Base-by-base conservation (phyloP, 495 filamentous ascomycete genomes). In the Penicillium riverlandense region DNA sequence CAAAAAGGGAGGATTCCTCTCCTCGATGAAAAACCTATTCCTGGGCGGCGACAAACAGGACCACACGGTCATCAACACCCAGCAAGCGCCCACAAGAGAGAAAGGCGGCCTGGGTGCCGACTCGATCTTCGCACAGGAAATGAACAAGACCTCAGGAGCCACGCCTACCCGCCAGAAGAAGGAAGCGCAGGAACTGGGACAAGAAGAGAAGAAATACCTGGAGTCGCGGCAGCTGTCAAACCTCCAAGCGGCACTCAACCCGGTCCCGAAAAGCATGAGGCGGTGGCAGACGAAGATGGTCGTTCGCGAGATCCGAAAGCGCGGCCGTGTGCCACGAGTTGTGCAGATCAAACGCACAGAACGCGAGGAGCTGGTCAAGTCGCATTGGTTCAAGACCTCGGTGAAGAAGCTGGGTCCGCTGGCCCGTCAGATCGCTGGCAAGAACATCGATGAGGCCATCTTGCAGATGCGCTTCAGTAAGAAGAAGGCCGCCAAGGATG, bases 381-480 rank as follows among this genome's bases (percentile, higher is more conserved):
- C 79, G 38, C 74, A 80, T 14, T 72, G 71, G 50, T 66, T 95
- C 47, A 82, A 88, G 58, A 95, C 92, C 0, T 84, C 78, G 11
- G 64, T 85, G 40, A 96, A 96, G 80, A 97, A 97, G 72, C 75
- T 98, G 39, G 81, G 79, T 4, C 76, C 81, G 12, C 64, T 98
- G 42, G 86, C 90, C 30, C 76, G 81, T 28, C 92, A 96, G 70
- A 92, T 98, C 56, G 70, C 77, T 1, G 92, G 92, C 33, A 96
- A 96, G 81, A 83, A 81, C 27, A 72, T 98, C 53, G 88, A 87
- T 35, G 91, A 98, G 29, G 92, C 92, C 11, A 86, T 97, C 46
- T 65, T 84, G 50, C 92, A 98, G 76, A 96, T 98, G 91, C 80
- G 83, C 31, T 96, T 90, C 66, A 88, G 82, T 64, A 85, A 86